Evolutionary conservation across 257 asterid genomes (phyloP), one percentile per base, ranked within the genome.

Genomic region (Agastache rugosa): DNA sequence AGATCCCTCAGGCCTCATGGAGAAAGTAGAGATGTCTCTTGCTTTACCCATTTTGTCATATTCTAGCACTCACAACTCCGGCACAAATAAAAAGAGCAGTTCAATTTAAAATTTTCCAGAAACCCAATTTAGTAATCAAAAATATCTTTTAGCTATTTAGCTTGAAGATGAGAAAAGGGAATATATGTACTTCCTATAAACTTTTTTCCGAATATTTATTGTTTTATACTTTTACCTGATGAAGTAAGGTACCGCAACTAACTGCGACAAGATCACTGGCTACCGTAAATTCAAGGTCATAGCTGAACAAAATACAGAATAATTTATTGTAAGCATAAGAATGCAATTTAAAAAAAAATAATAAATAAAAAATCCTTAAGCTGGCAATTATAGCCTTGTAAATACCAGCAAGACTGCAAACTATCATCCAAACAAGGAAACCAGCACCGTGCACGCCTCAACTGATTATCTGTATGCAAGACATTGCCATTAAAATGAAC

Each of bases 401-500:
- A 83, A 75, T 85, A 95, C 99, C 98, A 84, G 90, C 98, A 95
- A 81, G 85, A 81, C 87, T 95, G 98, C 77, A 85, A 78, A 84
- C 78, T 85, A 85, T 95, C 98, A 75, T 95, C 99, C 93, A 95
- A 83, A 86, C 99, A 95, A 65, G 99, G 99, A 81, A 95, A 95
- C 98, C 98, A 95, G 80, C 98, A 95, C 62, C 99, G 86, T n/a
- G 99, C 96, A 44, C 98, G 98, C 87, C 98, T 84, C 79, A 92
- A 87, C 85, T 95, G 99, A 83, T 88, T 90, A 81, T 95, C 87
- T 22, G 98, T 92, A 76, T 92, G 96, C 75, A 95, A 78, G 84
- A 95, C 96, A 67, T 85, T 79, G 44, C 82, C 86, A 72, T 86
- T 79, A 81, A 90, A 89, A 82, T 95, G 99, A 74, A 95, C 85